These are phyloP conservation scores for Rosellinia necatrix DNA, from an alignment of 2,329 filamentous ascomycete genomes.

Conservation along the genomic window DNA sequence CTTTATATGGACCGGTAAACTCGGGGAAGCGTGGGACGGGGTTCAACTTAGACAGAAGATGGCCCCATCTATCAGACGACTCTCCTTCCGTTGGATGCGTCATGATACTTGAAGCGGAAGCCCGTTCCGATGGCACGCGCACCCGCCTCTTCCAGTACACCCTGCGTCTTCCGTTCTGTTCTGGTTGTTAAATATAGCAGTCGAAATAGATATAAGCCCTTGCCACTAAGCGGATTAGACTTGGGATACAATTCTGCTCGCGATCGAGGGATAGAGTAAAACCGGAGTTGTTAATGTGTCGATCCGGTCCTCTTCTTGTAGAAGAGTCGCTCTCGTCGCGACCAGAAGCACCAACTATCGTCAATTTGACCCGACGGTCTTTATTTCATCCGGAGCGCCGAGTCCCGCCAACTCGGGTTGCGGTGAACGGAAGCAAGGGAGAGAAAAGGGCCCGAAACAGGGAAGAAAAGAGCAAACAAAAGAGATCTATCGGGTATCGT, in stretches of 20 bases:
- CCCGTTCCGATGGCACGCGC: background rate
- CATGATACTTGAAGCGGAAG: conserved; percentile 19
- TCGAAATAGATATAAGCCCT: background rate
- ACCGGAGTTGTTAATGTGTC: no score
- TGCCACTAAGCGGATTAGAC: background rate
- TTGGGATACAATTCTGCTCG: background rate
- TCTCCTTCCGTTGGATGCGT: conserved; percentile 28
- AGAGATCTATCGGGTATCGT: conserved; percentile 17
- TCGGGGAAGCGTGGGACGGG: conserved; percentile 74
- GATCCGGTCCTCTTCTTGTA: no score
- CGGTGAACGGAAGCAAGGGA: no score
- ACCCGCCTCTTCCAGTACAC: background rate
- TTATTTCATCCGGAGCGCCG: no score
- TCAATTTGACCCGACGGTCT: no score
- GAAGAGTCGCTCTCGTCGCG: no score
- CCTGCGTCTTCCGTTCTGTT: background rate
- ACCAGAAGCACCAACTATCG: no score
- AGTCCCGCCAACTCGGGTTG: no score
- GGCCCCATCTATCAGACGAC: conserved; percentile 46
- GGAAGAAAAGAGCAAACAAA: no score
- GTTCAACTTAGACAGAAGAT: conserved; percentile 61
- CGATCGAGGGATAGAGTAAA: background rate
- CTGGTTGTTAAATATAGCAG: background rate
- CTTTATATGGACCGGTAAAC: conserved; percentile 77
- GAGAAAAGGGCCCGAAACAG: no score